Evolutionary conservation across 2,329 filamentous ascomycete species (phyloP), one percentile per base, ranked within the genome.

Genomic region (Ophiognomonia clavigignenti-juglandacearum): DNA sequence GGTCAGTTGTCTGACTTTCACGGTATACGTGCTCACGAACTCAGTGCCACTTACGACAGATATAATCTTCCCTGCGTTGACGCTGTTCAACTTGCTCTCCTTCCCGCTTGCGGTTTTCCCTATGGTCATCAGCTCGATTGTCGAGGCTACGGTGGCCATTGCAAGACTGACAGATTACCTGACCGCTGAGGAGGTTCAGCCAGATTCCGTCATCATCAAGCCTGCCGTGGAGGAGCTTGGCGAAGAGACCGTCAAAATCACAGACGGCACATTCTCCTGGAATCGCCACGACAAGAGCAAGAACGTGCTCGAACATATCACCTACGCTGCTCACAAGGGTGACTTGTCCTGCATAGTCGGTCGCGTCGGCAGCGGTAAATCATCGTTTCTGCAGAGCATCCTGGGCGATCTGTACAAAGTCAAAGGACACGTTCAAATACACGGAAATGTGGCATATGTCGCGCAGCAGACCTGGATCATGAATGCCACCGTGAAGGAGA

Each of bases 81-180:
- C 93, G 0, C 75, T 98, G 20, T 98, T 98, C 79, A 98, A 98
- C 62, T 75, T 98, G 23, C 78, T 98, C 39, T 95, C 91, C 0
- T 98, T 98, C 69, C 95, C 93, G 2, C 79, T 98, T 45, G 86
- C 93, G 3, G 85, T 98, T 31, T 73, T 98, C 24, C 93, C 93
- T 7, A 97, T 98, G 91, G 91, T 98, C 31, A 97, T 98, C 56
- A 96, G 91, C 1, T 85, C 92, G 6, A 88, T 98, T 53, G 90
- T 98, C 26, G 93, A 98, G 66, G 91, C 93, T 10, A 88, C 82
- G n/a, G 93, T 98, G 46, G 93, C 93, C 20, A 88, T 95, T 19
- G 81, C 80, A 23, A 87, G 93, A 59, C 73, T 98, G 55, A 93
- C 90, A 0, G 78, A 83, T 31, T 98, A 89, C 66, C 81, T 98